Base-by-base conservation (phyloP, 1,284 basidiomycete genomes). In the Hemileia vastatrix region DNA sequence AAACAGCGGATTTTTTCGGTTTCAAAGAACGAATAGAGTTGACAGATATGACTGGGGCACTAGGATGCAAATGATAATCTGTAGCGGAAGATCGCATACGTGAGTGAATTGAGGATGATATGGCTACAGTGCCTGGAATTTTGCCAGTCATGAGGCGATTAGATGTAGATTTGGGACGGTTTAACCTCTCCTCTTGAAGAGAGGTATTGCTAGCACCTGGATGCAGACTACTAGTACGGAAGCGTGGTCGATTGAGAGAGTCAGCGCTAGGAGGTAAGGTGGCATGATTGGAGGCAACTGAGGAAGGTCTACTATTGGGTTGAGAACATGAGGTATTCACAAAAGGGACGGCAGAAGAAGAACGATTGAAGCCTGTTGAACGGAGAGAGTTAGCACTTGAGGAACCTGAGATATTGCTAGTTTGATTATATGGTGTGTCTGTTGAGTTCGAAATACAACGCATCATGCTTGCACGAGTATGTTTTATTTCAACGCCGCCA, bases 1-100 rank as follows among this genome's bases (percentile, higher is more conserved):
- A 50, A 19, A 53, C 58, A 8, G 58, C 58, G 21, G 59, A 62
- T 33, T 62, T 62, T 55, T 62, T 62, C 18, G 54, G 59, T 27
- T 62, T 62, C 6, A 62, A 21, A 8, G 45, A 40, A 9, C 59
- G 51, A 18, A 47, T 51, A 55, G 23, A 53, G 45, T 27, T 53
- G 5, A 51, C 49, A 1, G 58, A 53, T 31, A 53, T 27, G 32
- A 54, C 36, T 5, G 51, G 59, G n/a, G 45, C 52, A 18, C 51
- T 43, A 31, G 13, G 15, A 33, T 27, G 18, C 19, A 18, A 44
- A 44, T 44, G 43, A 44, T 18, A 27, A 18, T 21, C 48, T 54
- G 40, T 13, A 24, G 53, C 48, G 33, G 43, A 13, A 24, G 47
- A 44, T 3, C 59, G 52, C 6, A 55, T 33, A 18, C 52, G 59